phyloP scores from a whole-genome alignment of 768 basidiomycete species.

The Lentinus brumalis region DNA sequence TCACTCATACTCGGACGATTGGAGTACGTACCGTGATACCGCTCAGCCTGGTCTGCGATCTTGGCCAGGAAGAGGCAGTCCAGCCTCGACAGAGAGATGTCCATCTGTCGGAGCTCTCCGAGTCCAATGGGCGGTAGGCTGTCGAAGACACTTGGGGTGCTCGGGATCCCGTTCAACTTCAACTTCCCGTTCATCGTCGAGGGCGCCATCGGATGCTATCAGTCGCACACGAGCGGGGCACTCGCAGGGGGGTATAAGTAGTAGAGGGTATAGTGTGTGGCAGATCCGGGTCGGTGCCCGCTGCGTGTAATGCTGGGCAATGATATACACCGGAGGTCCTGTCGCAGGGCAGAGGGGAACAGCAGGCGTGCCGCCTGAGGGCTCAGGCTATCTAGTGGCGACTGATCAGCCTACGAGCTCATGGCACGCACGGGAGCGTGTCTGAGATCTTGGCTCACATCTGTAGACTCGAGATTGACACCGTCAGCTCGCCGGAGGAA shows the following conservation, averaged over 20 bases:
- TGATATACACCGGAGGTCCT: conserved; percentile 3
- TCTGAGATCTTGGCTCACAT: not conserved
- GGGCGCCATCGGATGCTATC: not conserved
- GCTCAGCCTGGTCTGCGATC: conserved; percentile 85
- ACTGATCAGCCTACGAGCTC: conserved; percentile 7
- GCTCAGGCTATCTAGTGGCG: not conserved
- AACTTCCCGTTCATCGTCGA: not conserved
- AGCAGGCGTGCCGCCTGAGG: conserved; percentile 1
- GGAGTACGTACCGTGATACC: conserved; percentile 70
- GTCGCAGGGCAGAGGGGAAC: conserved; percentile 21
- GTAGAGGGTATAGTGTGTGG: not conserved
- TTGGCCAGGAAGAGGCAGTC: conserved; percentile 68
- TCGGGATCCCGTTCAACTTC: too few relatives aligned
- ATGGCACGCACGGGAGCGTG: conserved; percentile 1
- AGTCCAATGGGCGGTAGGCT: not conserved
- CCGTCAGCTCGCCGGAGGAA: not conserved
- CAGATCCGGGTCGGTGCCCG: not conserved
- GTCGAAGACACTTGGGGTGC: not conserved
- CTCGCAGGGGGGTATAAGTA: not conserved
- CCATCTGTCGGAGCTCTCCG: conserved; percentile 3
- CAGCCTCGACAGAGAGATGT: conserved; percentile 27
- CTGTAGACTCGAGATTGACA: not conserved
- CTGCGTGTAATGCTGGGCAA: not conserved
- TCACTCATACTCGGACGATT: not conserved
- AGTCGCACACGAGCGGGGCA: not conserved